Evolutionary conservation across 169 alveolate genomes (phyloP).

Genomic region (Amoebophrya sp.): DNA sequence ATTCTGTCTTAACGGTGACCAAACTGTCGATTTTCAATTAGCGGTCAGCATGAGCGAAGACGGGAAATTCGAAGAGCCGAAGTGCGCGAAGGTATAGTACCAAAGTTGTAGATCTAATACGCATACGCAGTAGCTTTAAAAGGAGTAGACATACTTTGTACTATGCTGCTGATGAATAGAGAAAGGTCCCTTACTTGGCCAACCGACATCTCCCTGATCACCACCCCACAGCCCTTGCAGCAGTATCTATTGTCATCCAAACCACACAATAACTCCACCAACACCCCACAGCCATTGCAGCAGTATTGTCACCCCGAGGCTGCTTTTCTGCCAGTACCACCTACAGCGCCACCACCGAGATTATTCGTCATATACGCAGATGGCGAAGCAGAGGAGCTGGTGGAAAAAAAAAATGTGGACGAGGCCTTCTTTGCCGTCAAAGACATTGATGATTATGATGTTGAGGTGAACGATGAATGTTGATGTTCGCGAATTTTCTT

Average conservation of each 20-base stretch:
- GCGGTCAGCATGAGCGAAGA: conserved; percentile 10
- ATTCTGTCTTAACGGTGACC: not conserved
- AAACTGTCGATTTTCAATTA: not conserved
- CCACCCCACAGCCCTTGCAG: too few relatives aligned
- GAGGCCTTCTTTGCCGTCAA: not conserved
- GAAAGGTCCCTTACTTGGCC: too few relatives aligned
- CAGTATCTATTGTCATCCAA: too few relatives aligned
- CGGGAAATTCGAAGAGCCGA: not conserved
- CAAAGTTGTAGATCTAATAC: too few relatives aligned
- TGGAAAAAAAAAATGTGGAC: not conserved
- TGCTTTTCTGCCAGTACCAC: not conserved
- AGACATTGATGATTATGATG: not conserved
- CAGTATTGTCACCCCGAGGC: conserved; percentile 12
- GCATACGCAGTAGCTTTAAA: too few relatives aligned
- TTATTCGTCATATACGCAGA: not conserved
- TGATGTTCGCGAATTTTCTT: too few relatives aligned
- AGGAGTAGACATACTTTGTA: too few relatives aligned
- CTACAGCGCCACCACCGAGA: not conserved
- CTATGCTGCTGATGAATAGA: too few relatives aligned
- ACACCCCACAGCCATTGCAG: too few relatives aligned
- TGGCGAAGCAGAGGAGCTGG: conserved; percentile 21
- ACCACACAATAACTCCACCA: too few relatives aligned
- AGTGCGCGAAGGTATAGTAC: too few relatives aligned
- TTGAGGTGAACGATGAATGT: not conserved
- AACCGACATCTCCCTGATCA: too few relatives aligned